These are phyloP conservation scores for Austroboletus olivaceoglutinosus DNA, from an alignment of 1,284 basidiomycete genomes.

Conservation along the genomic window DNA sequence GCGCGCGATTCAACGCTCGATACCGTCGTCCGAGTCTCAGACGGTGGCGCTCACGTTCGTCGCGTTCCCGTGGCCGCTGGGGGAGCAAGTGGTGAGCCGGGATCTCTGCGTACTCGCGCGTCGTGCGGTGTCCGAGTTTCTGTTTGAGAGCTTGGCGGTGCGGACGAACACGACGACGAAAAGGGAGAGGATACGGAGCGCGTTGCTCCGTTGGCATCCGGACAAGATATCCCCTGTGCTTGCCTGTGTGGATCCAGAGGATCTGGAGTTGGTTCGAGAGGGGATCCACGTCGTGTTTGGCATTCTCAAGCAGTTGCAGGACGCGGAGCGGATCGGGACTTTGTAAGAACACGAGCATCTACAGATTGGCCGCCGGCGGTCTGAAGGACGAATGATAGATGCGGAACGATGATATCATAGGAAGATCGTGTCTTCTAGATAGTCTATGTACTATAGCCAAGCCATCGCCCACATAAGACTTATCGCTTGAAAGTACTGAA, in stretches of 20 bases:
- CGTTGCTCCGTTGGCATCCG: constrained; percentile 70
- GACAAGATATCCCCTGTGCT: constrained; percentile 62
- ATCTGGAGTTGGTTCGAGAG: constrained; percentile 48
- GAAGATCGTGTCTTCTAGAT: too few relatives aligned
- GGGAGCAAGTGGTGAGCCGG: constrained; percentile 24
- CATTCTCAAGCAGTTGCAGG: constrained; percentile 29
- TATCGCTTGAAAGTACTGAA: too few relatives aligned
- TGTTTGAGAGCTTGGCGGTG: constrained; percentile 49
- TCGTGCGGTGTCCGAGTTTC: constrained; percentile 49
- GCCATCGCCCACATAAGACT: too few relatives aligned
- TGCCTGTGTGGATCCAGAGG: constrained; percentile 47
- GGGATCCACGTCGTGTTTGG: constrained; percentile 34
- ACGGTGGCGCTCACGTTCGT: constrained; percentile 33
- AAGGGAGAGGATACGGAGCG: constrained; percentile 55
- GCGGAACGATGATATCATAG: too few relatives aligned
- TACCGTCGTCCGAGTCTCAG: not conserved
- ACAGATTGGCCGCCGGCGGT: constrained; percentile 8
- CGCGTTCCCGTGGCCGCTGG: constrained; percentile 63
- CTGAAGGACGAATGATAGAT: too few relatives aligned
- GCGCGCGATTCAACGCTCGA: constrained; percentile 35
- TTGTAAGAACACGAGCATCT: constrained; percentile 3
- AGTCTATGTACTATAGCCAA: too few relatives aligned
- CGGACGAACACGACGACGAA: constrained; percentile 41
- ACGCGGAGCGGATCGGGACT: constrained; percentile 22
- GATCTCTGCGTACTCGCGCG: constrained; percentile 39